Percentiles rank a stretch among this genome's conserved stretches.
These are phyloP conservation scores for Pulveroboletus ravenelii DNA, from an alignment of 768 basidiomycete genomes.

Conservation along the genomic window DNA sequence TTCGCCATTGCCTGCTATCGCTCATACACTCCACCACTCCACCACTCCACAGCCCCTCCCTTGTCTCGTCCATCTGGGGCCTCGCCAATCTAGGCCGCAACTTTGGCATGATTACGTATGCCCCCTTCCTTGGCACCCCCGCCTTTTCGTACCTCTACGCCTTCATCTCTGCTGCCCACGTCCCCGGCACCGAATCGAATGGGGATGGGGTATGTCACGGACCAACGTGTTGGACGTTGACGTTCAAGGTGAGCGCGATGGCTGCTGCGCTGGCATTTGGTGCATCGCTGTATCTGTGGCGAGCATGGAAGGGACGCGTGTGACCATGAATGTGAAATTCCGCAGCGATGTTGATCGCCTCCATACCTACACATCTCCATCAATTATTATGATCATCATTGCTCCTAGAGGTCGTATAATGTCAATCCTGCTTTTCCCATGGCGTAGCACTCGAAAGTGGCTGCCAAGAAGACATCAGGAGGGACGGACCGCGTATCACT, in stretches of 20 bases:
- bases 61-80: slow-evolving; percentile 72
- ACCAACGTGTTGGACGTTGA: slow-evolving; percentile 56
- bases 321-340: slow-evolving; percentile 18
- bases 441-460: no score
- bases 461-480: no score
- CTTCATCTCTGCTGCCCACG: slow-evolving; percentile 52
- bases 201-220: slow-evolving; percentile 46
- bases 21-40: background rate
- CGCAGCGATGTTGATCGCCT: background rate
- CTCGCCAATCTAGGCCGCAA: slow-evolving; percentile 66
- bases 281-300: slow-evolving; percentile 52
- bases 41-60: slow-evolving; percentile 42
- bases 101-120: slow-evolving; percentile 69
- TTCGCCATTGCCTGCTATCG: background rate
- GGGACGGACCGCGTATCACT: no score
- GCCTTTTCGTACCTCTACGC: slow-evolving; percentile 79
- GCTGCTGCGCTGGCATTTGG: slow-evolving; percentile 43
- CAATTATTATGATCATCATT: background rate
- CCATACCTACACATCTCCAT: no score
- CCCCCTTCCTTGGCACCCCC: slow-evolving; percentile 72
- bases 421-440: no score
- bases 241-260: slow-evolving; percentile 51
- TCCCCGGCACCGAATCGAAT: slow-evolving; percentile 22
- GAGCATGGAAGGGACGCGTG: slow-evolving; percentile 54
- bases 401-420: background rate